Evolutionary conservation across 2,329 filamentous ascomycete genomes (phyloP), one percentile per base, ranked within the genome.

Genomic region (Paecilomyces formosus): DNA sequence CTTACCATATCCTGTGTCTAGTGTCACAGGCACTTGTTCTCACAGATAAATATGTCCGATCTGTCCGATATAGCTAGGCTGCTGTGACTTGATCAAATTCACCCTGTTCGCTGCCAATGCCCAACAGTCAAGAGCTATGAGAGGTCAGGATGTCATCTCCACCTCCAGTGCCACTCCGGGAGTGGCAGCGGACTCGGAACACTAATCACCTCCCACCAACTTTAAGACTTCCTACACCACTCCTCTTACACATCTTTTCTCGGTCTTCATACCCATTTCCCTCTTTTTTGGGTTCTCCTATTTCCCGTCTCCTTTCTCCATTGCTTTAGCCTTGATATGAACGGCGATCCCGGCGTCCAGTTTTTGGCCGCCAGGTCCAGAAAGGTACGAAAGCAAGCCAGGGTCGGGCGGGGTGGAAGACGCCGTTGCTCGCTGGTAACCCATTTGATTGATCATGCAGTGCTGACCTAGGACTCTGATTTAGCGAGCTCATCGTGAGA

Each of bases 401-500:
- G 53, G 56, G 59, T 58, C 57, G 22, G 53, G 49, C 58, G 59
- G 62, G 66, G 64, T 68, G 68, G 66, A 64, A 65, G 64, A 63
- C 53, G 30, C 35, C 35, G 30, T 6, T 22, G 18, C 15, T 18
- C 30, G 11, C 30, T 54, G 55, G 45, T 26, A 56, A 26, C 55
- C 15, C 53, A 33, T 18, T 24, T 8, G 13, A 53, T 18, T 8
- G 51, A 53, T 31, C n/a, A 18, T 45, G 18, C 18, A 45, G 22
- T 35, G 53, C 18, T 54, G 26, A n/a, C 8, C 18, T 33, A 56
- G 28, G 56, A 57, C 57, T 61, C 65, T 66, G 58, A 69, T 58
- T 22, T 18, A 76, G 73, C 70, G 68, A 61, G 66, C 66, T 39
- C 68, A 72, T 57, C 66, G 64, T 60, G 69, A 75, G 57, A 77